These are phyloP conservation scores for Colletotrichum lini DNA, from an alignment of 2,329 filamentous ascomycete species.

Conservation along the genomic window DNA sequence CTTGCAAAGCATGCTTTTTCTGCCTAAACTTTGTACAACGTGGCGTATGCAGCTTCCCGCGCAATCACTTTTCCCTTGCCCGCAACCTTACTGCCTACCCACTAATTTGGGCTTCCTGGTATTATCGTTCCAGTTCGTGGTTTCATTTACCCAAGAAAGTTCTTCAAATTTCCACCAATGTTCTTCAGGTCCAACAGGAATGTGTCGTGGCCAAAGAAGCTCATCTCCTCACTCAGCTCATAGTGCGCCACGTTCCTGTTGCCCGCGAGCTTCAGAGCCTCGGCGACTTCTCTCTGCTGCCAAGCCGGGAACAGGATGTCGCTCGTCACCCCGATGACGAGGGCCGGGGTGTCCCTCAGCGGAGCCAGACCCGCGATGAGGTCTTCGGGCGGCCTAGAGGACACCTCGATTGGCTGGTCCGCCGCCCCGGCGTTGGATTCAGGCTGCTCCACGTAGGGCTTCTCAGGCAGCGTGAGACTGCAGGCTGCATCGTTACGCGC, in stretches of 20 bases:
- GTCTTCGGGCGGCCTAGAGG: constrained; percentile 79
- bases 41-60: constrained; percentile 3
- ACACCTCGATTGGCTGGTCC: constrained; percentile 46
- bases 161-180: constrained; percentile 85
- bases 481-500: constrained; percentile 68
- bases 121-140: no score
- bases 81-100: not conserved
- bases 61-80: not conserved
- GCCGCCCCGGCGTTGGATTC: constrained; percentile 58
- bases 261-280: constrained; percentile 82
- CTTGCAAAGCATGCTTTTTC: constrained; percentile 4
- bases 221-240: constrained; percentile 94
- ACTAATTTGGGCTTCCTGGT: not conserved
- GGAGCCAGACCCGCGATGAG: constrained; percentile 81
- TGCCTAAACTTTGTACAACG: constrained; percentile 12
- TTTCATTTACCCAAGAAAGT: constrained; percentile 76
- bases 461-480: constrained; percentile 84
- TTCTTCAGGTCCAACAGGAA: constrained; percentile 94
- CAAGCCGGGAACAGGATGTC: constrained; percentile 98
- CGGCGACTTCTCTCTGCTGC: constrained; percentile 96
- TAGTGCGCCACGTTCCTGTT: constrained; percentile 88
- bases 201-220: constrained; percentile 95
- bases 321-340: constrained; percentile 94
- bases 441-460: constrained; percentile 89
- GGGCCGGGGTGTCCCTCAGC: constrained; percentile 81